A percentile compares a stretch with the other conserved stretches of the same genome.
phyloP scores from a whole-genome alignment of 1,284 basidiomycete species.

The Irpex sp. region DNA sequence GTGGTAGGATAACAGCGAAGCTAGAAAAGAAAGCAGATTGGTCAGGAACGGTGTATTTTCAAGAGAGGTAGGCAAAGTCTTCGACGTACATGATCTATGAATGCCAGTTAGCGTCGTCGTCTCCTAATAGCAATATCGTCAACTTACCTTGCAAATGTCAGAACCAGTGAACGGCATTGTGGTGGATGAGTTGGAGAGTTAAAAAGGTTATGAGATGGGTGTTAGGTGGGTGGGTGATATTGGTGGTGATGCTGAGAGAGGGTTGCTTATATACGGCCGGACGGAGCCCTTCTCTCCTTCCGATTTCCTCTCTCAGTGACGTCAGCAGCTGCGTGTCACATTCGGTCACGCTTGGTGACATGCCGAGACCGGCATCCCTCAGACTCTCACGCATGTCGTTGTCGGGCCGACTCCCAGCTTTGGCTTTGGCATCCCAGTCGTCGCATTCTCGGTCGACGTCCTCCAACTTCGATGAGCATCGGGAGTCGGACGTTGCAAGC shows the following conservation, averaged over 20 bases:
- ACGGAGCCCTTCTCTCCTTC: too few relatives aligned
- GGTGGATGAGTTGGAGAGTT: slow-evolving; percentile 12
- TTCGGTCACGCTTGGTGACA: too few relatives aligned
- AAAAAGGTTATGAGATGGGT: neutral
- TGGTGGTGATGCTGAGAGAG: neutral
- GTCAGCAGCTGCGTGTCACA: neutral
- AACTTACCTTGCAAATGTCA: slow-evolving; percentile 66
- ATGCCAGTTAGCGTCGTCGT: neutral
- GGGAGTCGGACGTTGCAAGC: too few relatives aligned
- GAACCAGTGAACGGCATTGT: slow-evolving; percentile 67
- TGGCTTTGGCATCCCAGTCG: too few relatives aligned
- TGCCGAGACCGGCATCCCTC: too few relatives aligned
- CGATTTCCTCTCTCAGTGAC: too few relatives aligned
- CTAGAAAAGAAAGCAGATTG: slow-evolving; percentile 25
- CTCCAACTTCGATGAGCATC: too few relatives aligned
- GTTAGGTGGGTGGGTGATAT: too few relatives aligned
- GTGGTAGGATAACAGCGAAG: slow-evolving; percentile 69
- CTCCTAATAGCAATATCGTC: neutral
- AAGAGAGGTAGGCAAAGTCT: neutral
- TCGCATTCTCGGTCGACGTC: too few relatives aligned
- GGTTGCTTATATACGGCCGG: too few relatives aligned
- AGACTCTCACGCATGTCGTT: too few relatives aligned
- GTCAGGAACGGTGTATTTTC: slow-evolving; percentile 2
- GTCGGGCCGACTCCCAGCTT: too few relatives aligned
- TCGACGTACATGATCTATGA: slow-evolving; percentile 28